Base-by-base conservation (phyloP, 2,329 filamentous ascomycete genomes). In the Ceratocystis diversiconidia region DNA sequence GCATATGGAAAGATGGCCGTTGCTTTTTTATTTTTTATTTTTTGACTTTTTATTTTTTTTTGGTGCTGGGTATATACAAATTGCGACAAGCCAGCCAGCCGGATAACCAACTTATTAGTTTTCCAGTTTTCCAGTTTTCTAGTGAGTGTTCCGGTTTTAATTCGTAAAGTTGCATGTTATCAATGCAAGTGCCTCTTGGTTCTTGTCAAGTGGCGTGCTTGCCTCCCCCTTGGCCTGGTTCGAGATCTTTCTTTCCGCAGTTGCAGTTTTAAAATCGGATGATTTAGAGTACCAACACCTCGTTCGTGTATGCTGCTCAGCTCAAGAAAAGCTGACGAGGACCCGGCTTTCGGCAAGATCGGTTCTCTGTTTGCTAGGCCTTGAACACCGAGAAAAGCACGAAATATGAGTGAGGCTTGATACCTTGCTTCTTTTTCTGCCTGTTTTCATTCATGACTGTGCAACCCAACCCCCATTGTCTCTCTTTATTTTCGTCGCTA, bases 361-460 rank as follows among this genome's bases (percentile, higher is more conserved):
- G n/a, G 43, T 48, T 46, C 41, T 43, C 28, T 44, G 32, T 22
- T 60, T 25, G 48, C n/a, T 10, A 10, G 12, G 10, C 22, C 28
- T 17, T 61, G 28, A 43, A 66, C 61, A 55, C 65, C 65, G 65
- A 66, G 65, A 66, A 60, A 66, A 63, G 19, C 12, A 66, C 65
- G 65, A 66, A 43, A 19, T 6, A 36, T 7, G 30, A 6, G 28
- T 10, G 12, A 48, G 28, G 55, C 55, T 8, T 12, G 7, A 17
- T 32, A 5, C 19, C 19, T 44, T 28, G 30, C 17, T 44, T 43
- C 5, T 17, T 63, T 57, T 43, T 44, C 19, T 52, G 36, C 36
- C 36, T 41, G 36, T 41, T 41, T 41, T 30, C n/a, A 3, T 12
- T 63, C 25, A 19, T 60, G 15, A 36, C 41, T 44, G 32, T 61